phyloP scores from a whole-genome alignment of 1,284 basidiomycete species.

The Ustilago sp. region DNA sequence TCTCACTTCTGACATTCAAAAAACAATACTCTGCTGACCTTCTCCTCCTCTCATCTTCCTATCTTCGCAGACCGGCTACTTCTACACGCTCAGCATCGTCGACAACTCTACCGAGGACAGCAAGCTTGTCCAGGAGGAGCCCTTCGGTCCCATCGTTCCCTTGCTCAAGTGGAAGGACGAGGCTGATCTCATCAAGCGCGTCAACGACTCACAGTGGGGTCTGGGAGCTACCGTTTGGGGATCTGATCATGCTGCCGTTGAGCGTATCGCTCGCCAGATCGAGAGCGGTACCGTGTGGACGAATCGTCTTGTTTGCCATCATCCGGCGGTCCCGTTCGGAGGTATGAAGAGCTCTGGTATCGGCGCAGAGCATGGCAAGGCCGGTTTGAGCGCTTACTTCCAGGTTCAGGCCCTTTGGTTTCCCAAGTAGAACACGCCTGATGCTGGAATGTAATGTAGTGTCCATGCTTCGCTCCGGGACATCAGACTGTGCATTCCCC shows the following conservation, averaged over 20 bases:
- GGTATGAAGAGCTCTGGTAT: slow-evolving; percentile 44
- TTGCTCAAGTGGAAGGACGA: slow-evolving; percentile 55
- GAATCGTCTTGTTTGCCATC: slow-evolving; percentile 12
- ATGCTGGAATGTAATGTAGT: not conserved
- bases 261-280: slow-evolving; percentile 41
- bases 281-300: slow-evolving; percentile 43
- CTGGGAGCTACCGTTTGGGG: slow-evolving; percentile 46
- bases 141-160: slow-evolving; percentile 52
- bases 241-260: slow-evolving; percentile 19
- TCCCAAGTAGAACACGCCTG: slow-evolving; percentile 5
- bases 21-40: not conserved
- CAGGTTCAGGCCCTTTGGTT: slow-evolving; percentile 27
- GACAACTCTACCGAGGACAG: slow-evolving; percentile 51
- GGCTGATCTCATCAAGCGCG: slow-evolving; percentile 40
- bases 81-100: slow-evolving; percentile 44
- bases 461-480: too few relatives aligned
- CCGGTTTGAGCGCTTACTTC: slow-evolving; percentile 26
- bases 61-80: slow-evolving; percentile 28
- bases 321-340: slow-evolving; percentile 42
- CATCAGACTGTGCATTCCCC: too few relatives aligned
- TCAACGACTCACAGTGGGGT: slow-evolving; percentile 47
- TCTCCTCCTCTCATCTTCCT: not conserved
- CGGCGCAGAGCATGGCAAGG: slow-evolving; percentile 30
- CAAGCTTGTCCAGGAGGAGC: slow-evolving; percentile 48
- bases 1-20: not conserved